Base-by-base conservation (phyloP, 2,329 filamentous ascomycete genomes). In the Ambrosiella cleistominuta region DNA sequence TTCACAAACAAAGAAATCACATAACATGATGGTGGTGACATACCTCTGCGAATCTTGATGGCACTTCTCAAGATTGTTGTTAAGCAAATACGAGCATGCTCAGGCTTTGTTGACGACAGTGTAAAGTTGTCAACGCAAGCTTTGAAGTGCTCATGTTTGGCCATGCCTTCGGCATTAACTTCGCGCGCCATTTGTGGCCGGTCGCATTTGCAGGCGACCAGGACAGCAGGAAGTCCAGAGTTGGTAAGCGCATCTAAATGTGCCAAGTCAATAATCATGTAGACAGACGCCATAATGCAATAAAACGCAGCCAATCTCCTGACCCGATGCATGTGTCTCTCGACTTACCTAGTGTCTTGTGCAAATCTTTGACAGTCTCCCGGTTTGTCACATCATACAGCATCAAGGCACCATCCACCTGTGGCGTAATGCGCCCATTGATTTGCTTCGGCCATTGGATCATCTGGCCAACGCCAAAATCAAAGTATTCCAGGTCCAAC, bases 191-290 rank as follows among this genome's bases (percentile, higher is more conserved):
- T 77, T 62, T 83, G 79, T 53, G 84, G 82, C 55, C 82, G 79
- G 68, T 96, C 91, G 73, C 88, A 95, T 75, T 96, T 96, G 69
- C 84, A 91, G 58, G 88, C 88, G 56, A 94, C 86, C 47, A 96
- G 78, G 62, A 91, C 77, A 57, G 85, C 85, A 7, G 90, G 88
- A 44, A 95, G 71, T 27, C 78, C 77, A 15, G 85, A 82, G 64
- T 83, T 85, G 60, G 81, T 79, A 56, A 95, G 75, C 47, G 84
- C 83, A 71, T 81, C 89, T 94, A 54, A 54, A 62, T 37, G 47
- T 19, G 27, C 15, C 27, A 45, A 58, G 15, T 2, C n/a, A 38
- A 19, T 7, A 39, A 15, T 27, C 27, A 15, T 47, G 13, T 38
- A 6, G 19, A 7, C 49, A 40, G 38, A 35, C 19, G 11, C 35